Evolutionary conservation across 192 early-diverging fungal genomes (phyloP).

Genomic region (Spizellomyces sp.): DNA sequence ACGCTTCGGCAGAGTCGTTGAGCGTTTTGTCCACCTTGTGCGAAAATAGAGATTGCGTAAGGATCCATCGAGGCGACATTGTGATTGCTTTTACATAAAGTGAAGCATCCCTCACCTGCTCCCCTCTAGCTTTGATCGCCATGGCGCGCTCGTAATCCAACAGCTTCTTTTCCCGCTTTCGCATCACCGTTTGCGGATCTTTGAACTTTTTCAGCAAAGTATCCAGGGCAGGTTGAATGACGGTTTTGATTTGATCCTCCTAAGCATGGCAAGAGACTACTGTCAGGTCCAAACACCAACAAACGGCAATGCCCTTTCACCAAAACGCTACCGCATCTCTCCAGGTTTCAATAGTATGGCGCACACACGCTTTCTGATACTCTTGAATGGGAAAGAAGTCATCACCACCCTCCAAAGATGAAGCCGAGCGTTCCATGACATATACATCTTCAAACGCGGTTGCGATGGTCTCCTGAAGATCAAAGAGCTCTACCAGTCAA

Average conservation of each 20-base stretch:
- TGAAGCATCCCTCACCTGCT: conserved; percentile 40
- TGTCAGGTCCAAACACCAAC: too few species aligned
- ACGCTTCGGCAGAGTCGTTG: conserved; percentile 66
- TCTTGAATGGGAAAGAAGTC: conserved; percentile 15
- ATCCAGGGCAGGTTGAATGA: conserved; percentile 38
- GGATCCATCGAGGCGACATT: not conserved
- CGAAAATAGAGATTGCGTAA: conserved; percentile 19
- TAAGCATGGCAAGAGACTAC: conserved; percentile 1
- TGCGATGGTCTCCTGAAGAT: conserved; percentile 55
- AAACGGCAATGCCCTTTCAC: not conserved
- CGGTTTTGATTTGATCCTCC: conserved; percentile 3
- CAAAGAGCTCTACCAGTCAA: conserved; percentile 46
- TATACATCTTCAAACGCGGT: conserved; percentile 63
- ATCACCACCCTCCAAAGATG: not conserved
- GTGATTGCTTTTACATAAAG: not conserved
- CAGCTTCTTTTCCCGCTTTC: conserved; percentile 71
- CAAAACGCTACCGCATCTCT: conserved; percentile 13
- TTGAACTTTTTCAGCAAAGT: conserved; percentile 43
- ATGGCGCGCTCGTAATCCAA: conserved; percentile 72
- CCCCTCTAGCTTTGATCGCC: conserved; percentile 61
- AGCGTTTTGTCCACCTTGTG: conserved; percentile 62
- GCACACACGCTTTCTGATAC: conserved; percentile 24
- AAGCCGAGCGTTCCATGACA: conserved; percentile 17
- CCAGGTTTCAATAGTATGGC: conserved; percentile 20
- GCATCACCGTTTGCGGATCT: conserved; percentile 69